These are phyloP conservation scores for Paratrypanosoma confusum DNA, from an alignment of 208 protist genomes.

Conservation along the genomic window DNA sequence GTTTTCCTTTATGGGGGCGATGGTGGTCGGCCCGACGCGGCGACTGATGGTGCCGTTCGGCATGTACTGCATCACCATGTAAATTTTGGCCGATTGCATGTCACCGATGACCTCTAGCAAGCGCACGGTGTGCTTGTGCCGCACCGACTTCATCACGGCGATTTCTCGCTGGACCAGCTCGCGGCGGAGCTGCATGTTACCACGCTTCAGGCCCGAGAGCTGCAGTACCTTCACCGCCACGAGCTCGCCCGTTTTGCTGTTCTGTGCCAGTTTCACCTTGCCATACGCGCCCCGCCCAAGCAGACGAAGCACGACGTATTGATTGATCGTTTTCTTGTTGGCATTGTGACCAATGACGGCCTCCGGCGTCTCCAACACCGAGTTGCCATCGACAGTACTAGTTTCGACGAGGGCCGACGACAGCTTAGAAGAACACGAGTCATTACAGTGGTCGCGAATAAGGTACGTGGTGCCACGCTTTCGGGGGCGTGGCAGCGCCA, in stretches of 20 bases:
- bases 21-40: conserved; percentile 4
- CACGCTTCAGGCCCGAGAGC: conserved; percentile 9
- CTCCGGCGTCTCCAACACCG: conserved; percentile 16
- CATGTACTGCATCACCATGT: conserved; percentile 72
- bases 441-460: too few relatives aligned
- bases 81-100: conserved; percentile 43
- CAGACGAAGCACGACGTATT: conserved; percentile 63
- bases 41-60: conserved; percentile 22
- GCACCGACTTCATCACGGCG: conserved; percentile 78
- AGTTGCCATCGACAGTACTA: too few relatives aligned
- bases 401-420: too few relatives aligned
- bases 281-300: conserved; percentile 90
- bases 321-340: conserved; percentile 36
- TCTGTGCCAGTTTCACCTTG: conserved; percentile 88
- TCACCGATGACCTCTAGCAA: conserved; percentile 91
- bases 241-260: conserved; percentile 32
- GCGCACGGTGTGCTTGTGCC: conserved; percentile 72
- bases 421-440: too few relatives aligned
- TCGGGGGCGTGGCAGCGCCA: too few relatives aligned
- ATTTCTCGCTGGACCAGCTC: conserved; percentile 34
- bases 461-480: too few relatives aligned
- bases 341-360: conserved; percentile 11
- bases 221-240: conserved; percentile 56
- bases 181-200: background rate
- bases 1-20: conserved; percentile 18